Evolutionary conservation across 2,329 filamentous ascomycete species (phyloP).

Genomic region (Gliomastix tumulicola): DNA sequence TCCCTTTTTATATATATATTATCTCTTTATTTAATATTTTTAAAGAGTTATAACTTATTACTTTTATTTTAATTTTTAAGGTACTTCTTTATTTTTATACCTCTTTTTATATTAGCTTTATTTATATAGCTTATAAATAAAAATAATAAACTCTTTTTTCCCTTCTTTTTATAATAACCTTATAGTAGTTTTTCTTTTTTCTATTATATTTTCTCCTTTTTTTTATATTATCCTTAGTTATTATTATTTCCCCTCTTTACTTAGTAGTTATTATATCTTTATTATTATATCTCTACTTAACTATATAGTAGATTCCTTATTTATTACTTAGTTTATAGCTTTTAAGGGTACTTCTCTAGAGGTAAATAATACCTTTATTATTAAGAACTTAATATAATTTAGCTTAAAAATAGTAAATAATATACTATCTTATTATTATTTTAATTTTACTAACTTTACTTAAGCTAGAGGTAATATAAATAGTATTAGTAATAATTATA

Average conservation of each 20-base stretch:
- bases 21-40: neutral
- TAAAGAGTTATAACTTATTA: neutral
- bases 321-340: neutral
- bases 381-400: neutral
- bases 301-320: neutral
- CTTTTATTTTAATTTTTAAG: neutral
- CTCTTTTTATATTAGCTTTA: neutral
- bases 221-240: too few relatives aligned
- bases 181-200: slow-evolving; percentile 1
- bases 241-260: neutral
- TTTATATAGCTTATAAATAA: neutral
- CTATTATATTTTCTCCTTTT: slow-evolving; percentile 4
- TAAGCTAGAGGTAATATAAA: neutral
- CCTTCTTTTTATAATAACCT: neutral
- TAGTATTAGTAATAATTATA: slow-evolving; percentile 1
- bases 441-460: neutral
- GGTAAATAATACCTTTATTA: too few relatives aligned
- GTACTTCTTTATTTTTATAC: neutral
- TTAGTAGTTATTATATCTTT: neutral
- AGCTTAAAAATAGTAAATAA: neutral
- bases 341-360: too few relatives aligned
- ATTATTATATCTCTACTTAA: slow-evolving; percentile 1
- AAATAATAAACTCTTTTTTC: neutral
- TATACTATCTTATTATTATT: neutral
- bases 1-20: neutral